Percentiles rank a stretch among this genome's conserved stretches.
phyloP scores from a whole-genome alignment of 202 grass and related monocot species.

The Saccharum hybrid region DNA sequence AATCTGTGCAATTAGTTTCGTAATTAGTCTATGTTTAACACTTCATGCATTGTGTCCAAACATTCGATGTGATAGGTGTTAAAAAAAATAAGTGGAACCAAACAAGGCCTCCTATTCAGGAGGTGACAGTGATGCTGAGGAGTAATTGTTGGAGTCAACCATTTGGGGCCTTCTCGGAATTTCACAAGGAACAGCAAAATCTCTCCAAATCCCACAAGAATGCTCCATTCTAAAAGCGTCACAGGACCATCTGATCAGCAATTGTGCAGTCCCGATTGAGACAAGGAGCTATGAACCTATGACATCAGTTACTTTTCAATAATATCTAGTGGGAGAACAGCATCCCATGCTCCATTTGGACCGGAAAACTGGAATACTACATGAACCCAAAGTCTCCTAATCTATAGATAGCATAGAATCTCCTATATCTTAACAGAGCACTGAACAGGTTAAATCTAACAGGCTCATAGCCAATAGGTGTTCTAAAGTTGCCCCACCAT shows the following conservation, averaged over 20 bases:
- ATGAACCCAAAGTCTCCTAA: conserved; percentile 18
- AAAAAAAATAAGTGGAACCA: too few relatives aligned
- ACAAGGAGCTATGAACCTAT: neutral
- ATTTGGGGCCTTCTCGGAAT: neutral
- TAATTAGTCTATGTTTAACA: too few relatives aligned
- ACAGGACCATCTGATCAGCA: neutral
- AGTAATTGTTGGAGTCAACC: conserved; percentile 6
- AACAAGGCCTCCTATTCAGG: neutral
- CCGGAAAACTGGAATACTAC: neutral
- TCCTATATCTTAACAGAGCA: conserved; percentile 13
- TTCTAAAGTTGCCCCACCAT: conserved; percentile 17
- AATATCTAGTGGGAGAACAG: neutral
- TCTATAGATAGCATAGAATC: conserved; percentile 27
- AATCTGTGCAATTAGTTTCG: too few relatives aligned
- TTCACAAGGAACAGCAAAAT: neutral
- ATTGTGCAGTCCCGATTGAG: neutral
- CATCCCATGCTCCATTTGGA: neutral
- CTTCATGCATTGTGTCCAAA: too few relatives aligned
- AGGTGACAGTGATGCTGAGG: neutral
- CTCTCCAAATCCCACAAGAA: neutral
- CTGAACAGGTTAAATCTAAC: neutral
- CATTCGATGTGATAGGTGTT: too few relatives aligned
- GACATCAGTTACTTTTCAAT: conserved; percentile 28
- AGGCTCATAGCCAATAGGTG: conserved; percentile 1
- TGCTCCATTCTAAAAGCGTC: neutral